Conservation (phyloP, 805 yeast genomes). For the Diddensiella transvaalensis region DNA sequence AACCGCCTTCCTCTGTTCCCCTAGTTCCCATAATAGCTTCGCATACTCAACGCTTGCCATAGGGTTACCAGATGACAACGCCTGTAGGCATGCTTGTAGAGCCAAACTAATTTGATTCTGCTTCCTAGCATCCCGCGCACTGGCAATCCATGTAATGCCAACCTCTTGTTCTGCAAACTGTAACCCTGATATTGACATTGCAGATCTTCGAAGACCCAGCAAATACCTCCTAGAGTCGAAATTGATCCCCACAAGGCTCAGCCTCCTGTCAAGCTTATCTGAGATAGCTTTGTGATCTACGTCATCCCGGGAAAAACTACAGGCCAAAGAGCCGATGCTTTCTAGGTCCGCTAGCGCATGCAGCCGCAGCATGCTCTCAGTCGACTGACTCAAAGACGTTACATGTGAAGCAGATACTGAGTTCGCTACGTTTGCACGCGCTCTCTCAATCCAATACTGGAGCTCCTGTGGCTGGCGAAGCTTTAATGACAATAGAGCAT, state of each 20-base stretch:
- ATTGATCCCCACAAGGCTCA: constrained; percentile 42
- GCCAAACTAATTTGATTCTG: constrained; percentile 70
- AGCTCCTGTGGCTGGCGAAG: constrained; percentile 36
- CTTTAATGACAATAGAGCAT: constrained; percentile 49
- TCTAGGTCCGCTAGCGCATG: constrained; percentile 63
- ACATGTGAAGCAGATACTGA: constrained; percentile 49
- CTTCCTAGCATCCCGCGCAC: constrained; percentile 63
- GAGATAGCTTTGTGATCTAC: constrained; percentile 18
- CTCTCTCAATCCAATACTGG: constrained; percentile 42
- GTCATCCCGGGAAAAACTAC: neutral
- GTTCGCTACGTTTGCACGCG: constrained; percentile 58
- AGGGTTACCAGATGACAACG: constrained; percentile 33
- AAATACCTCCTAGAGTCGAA: constrained; percentile 60
- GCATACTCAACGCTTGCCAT: constrained; percentile 58
- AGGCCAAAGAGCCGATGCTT: constrained; percentile 32
- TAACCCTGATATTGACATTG: constrained; percentile 31
- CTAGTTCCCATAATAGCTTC: constrained; percentile 82
- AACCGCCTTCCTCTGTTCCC: constrained; percentile 81
- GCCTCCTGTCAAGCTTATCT: constrained; percentile 23
- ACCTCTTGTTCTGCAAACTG: constrained; percentile 24
- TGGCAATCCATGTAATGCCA: constrained; percentile 52
- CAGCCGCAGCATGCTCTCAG: constrained; percentile 47
- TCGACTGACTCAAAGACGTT: constrained; percentile 49
- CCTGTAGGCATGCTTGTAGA: constrained; percentile 60
- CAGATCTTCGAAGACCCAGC: constrained; percentile 56